Conservation (phyloP, 1,139 yeast species). For the Diutina rugosa region DNA sequence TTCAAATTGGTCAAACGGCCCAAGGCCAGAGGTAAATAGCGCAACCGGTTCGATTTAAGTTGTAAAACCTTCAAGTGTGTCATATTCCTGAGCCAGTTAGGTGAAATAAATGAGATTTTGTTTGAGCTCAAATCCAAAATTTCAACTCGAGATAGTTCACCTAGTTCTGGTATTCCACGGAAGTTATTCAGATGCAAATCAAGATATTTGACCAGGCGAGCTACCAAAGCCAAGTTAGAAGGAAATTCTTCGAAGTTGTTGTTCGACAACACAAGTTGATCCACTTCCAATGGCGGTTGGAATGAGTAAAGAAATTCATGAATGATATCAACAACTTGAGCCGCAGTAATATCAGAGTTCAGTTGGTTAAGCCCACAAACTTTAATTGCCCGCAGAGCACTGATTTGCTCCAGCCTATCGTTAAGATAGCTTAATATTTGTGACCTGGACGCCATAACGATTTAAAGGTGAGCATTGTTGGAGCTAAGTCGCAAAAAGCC, state of each 20-base stretch:
- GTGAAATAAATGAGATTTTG: constrained; percentile 43
- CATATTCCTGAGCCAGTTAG: constrained; percentile 19
- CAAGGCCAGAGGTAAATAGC: not conserved
- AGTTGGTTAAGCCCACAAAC: constrained; percentile 8
- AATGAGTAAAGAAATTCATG: constrained; percentile 14
- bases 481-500: not conserved
- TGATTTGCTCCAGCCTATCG: constrained; percentile 15
- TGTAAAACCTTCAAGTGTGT: not conserved
- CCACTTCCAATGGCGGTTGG: constrained; percentile 26
- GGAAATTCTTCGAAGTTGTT: constrained; percentile 40
- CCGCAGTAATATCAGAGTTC: constrained; percentile 4
- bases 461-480: not conserved
- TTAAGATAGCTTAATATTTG: constrained; percentile 9
- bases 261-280: constrained; percentile 40
- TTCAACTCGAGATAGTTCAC: constrained; percentile 26
- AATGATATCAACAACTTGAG: constrained; percentile 15
- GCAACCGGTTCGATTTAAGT: not conserved
- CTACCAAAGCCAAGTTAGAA: constrained; percentile 27
- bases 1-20: constrained; percentile 38
- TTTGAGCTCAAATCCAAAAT: constrained; percentile 57
- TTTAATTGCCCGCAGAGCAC: constrained; percentile 12
- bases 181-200: not conserved
- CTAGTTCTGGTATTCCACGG: not conserved
- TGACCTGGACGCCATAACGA: constrained; percentile 5
- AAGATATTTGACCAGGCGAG: constrained; percentile 17